A percentile compares a stretch with the other conserved stretches of the same genome.
phyloP scores from a whole-genome alignment of 2,329 filamentous ascomycete genomes.

The Sporothrix dimorphospora region DNA sequence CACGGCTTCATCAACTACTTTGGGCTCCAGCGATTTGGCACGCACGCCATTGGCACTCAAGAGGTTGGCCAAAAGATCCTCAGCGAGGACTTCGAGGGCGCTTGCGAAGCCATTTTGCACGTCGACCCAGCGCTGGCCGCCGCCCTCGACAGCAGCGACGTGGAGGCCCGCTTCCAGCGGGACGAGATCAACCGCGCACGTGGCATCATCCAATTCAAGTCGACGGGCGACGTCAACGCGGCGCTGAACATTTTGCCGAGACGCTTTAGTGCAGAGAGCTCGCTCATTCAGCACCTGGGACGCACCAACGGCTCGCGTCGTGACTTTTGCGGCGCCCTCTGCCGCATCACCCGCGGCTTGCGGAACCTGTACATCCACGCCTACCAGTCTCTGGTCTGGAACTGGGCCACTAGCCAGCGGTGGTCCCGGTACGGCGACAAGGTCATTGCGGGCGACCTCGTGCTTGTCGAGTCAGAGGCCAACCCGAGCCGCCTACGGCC shows the following conservation, averaged over 20 bases:
- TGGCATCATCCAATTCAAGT: conserved; percentile 75
- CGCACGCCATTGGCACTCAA: conserved; percentile 83
- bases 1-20: conserved; percentile 97
- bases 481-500: conserved; percentile 41
- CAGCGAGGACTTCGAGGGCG: conserved; percentile 76
- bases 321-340: conserved; percentile 81
- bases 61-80: conserved; percentile 83
- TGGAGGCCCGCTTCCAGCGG: conserved; percentile 56
- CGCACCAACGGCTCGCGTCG: conserved; percentile 53
- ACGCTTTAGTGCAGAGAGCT: conserved; percentile 79
- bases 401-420: conserved; percentile 77
- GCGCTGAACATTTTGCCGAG: conserved; percentile 73
- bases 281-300: conserved; percentile 76
- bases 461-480: conserved; percentile 56
- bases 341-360: conserved; percentile 77
- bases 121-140: conserved; percentile 64
- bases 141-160: conserved; percentile 45
- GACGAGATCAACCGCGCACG: conserved; percentile 81
- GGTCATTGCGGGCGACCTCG: conserved; percentile 83
- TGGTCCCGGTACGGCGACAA: conserved; percentile 74
- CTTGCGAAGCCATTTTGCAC: conserved; percentile 74
- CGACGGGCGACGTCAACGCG: conserved; percentile 58
- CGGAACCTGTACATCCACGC: conserved; percentile 96
- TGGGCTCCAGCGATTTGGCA: conserved; percentile 94
- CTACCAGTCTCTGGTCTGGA: conserved; percentile 95